Evolutionary conservation across 495 filamentous ascomycete species (phyloP), one percentile per base, ranked within the genome.

Genomic region (Penicillium canariense): DNA sequence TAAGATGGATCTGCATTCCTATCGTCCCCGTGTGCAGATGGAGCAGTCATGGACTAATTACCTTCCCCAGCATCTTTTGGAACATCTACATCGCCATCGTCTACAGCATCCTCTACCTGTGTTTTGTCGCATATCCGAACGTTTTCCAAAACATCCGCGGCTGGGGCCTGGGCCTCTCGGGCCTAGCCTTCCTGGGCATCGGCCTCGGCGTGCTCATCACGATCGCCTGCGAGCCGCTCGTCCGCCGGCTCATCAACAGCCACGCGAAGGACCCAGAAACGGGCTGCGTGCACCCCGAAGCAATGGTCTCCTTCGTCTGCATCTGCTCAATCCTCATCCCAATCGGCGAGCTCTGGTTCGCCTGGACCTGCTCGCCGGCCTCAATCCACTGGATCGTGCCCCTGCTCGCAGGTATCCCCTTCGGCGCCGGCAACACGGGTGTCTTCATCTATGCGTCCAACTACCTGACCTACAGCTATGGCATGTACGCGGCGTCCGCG

Each of bases 71-170:
- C 54, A 81, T 85, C 63, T 93, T 92, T 65, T 93, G 89, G 81
- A 86, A 93, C 63, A 60, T 86, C 38, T 88, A 88, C 56, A 81
- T 88, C 50, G 82, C 83, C 18, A 69, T 89, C 42, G 69, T 83
- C 30, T 83, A 83, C 66, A 85, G 80, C 14, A 89, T 91, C 47
- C 76, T 96, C 0, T 95, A 95, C 65, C 80, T 95, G 30, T 91
- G 90, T 70, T 96, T 95, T 70, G 82, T 90, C 15, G 87, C 89
- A 14, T 86, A 85, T 59, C 90, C 90, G 1, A 84, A 92, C 32
- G 84, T 94, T 50, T 94, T 93, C 69, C 70, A 76, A 14, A 70
- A 84, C 3, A 73, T 89, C 48, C 86, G 90, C 12, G 85, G 85
- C 50, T 95, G 90, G 90, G 74, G 73, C 4, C 70, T 82, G 2